phyloP scores from a whole-genome alignment of 768 basidiomycete genomes.

The Hericium rajendrae region DNA sequence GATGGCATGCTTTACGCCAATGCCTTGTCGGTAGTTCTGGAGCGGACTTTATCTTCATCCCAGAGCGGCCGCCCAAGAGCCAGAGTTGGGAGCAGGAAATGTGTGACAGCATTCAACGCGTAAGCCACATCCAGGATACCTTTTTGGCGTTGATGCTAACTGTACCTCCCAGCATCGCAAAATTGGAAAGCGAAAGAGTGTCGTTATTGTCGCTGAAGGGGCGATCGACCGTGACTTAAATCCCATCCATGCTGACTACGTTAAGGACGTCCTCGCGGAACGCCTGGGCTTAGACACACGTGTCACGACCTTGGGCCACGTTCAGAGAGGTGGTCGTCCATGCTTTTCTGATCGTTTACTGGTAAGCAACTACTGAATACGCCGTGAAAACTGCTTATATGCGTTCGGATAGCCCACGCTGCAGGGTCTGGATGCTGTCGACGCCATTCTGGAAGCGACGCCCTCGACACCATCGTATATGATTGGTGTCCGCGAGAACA shows the following conservation, averaged over 20 bases:
- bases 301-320: slow-evolving; percentile 95
- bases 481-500: slow-evolving; percentile 94
- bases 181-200: slow-evolving; percentile 93
- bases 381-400: background rate
- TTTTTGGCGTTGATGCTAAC: slow-evolving; percentile 1
- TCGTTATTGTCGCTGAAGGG: slow-evolving; percentile 97
- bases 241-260: slow-evolving; percentile 85
- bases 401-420: slow-evolving; percentile 63
- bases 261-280: slow-evolving; percentile 83
- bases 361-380: slow-evolving; percentile 34
- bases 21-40: slow-evolving; percentile 45
- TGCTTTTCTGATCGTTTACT: slow-evolving; percentile 90
- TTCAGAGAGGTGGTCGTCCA: slow-evolving; percentile 89
- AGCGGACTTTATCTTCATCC: slow-evolving; percentile 97
- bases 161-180: slow-evolving; percentile 59
- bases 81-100: slow-evolving; percentile 88
- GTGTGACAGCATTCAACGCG: slow-evolving; percentile 76
- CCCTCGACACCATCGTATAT: slow-evolving; percentile 93
- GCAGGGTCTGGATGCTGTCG: slow-evolving; percentile 92
- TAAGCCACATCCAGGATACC: slow-evolving; percentile 25
- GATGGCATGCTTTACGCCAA: background rate
- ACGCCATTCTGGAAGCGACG: slow-evolving; percentile 75
- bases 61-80: slow-evolving; percentile 74
- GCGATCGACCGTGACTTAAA: slow-evolving; percentile 82
- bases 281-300: slow-evolving; percentile 88